Conservation (phyloP, 2,329 filamentous ascomycete genomes). For the Ilyonectria mors-panacis region DNA sequence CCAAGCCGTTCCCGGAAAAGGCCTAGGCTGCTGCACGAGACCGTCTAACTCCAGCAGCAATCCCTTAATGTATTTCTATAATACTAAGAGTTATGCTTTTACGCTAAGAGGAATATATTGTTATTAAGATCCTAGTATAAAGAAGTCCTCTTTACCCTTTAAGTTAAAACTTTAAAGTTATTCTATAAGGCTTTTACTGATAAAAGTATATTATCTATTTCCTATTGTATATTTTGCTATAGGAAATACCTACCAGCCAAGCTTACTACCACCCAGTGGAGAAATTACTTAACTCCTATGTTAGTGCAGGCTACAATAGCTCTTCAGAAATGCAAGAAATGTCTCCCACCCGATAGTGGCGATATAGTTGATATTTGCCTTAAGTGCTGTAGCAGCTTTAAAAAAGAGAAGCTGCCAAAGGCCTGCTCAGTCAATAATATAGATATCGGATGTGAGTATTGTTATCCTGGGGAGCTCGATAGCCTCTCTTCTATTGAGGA, state of each 20-base stretch:
- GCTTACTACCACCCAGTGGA: slow-evolving; percentile 20
- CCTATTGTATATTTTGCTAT: slow-evolving; percentile 27
- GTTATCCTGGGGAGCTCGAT: too few species aligned
- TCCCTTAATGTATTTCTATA: slow-evolving; percentile 21
- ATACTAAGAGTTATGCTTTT: slow-evolving; percentile 23
- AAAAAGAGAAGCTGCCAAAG: too few species aligned
- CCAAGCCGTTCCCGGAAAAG: slow-evolving; percentile 12
- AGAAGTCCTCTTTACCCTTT: slow-evolving; percentile 17
- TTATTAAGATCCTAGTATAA: slow-evolving; percentile 31
- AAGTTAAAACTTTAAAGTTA: slow-evolving; percentile 18
- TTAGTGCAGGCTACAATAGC: slow-evolving; percentile 15
- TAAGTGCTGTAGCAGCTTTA: too few species aligned
- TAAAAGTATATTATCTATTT: slow-evolving; percentile 25
- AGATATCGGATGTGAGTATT: too few species aligned
- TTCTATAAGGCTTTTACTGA: slow-evolving; percentile 20
- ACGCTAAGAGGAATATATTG: slow-evolving; percentile 18
- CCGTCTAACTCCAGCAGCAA: slow-evolving; percentile 10
- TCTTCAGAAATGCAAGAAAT: slow-evolving; percentile 21
- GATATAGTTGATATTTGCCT: slow-evolving; percentile 15
- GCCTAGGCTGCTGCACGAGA: slow-evolving; percentile 3
- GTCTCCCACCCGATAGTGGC: slow-evolving; percentile 12
- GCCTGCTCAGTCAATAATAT: too few species aligned
- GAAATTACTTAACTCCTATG: slow-evolving; percentile 7
- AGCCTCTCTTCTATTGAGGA: too few species aligned
- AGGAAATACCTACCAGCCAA: slow-evolving; percentile 16